Conservation (phyloP, 306 rosid species). For the Gastrolobium villosum region DNA sequence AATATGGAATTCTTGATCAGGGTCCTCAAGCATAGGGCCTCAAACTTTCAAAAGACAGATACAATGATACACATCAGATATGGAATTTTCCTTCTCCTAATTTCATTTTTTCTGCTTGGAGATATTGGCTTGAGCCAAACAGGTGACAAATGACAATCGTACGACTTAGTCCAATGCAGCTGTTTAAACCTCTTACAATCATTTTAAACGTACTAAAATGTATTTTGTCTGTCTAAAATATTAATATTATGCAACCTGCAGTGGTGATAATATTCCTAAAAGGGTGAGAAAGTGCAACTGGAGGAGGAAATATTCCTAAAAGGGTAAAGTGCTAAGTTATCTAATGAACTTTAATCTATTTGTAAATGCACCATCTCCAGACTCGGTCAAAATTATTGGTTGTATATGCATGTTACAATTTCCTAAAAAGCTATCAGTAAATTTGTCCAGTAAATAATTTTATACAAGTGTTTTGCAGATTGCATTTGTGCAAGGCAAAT, state of each 20-base stretch:
- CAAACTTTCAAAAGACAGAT: conserved; percentile 34
- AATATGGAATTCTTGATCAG: conserved; percentile 21
- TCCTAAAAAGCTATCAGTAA: conserved; percentile 1
- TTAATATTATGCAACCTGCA: conserved; percentile 22
- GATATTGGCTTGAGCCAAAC: conserved; percentile 27
- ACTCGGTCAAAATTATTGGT: conserved; percentile 17
- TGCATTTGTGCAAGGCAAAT: conserved; percentile 23
- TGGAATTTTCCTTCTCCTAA: background rate
- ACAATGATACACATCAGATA: background rate
- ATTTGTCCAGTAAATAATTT: conserved; percentile 10
- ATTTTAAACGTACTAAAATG: too few species aligned
- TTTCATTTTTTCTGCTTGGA: conserved; percentile 13
- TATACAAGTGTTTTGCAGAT: conserved; percentile 1
- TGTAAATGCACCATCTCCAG: conserved; percentile 20
- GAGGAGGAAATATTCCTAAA: background rate
- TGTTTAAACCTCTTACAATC: background rate
- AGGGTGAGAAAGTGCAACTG: background rate
- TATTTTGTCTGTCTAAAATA: background rate
- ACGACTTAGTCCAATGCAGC: background rate
- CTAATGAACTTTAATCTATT: conserved; percentile 31
- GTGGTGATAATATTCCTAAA: conserved; percentile 17
- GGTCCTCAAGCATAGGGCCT: conserved; percentile 17
- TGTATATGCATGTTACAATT: background rate
- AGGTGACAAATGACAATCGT: conserved; percentile 13
- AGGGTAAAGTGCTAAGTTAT: conserved; percentile 18